Evolutionary conservation across 768 basidiomycete genomes (phyloP), one percentile per base, ranked within the genome.

Genomic region (Tulasnella sp.): DNA sequence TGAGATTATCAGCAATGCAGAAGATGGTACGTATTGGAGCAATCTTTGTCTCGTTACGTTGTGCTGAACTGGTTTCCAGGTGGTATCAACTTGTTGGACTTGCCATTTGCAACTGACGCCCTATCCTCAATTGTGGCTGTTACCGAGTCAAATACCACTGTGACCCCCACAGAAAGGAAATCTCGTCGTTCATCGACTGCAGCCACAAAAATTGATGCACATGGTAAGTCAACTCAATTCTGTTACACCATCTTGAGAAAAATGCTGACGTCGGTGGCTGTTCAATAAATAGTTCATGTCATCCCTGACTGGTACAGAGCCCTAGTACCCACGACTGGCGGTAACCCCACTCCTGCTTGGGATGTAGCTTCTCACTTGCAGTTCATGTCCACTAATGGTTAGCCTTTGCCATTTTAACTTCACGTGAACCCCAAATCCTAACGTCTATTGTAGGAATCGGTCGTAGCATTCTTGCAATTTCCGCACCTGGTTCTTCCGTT

Each of bases 261-360:
- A 6, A 34, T 12, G 19, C 25, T 42, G 25, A 39, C 15, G 39
- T 42, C 33, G 10, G 22, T 45, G 6, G n/a, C n/a, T n/a, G 15
- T 27, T 19, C 10, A 24, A 24, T 29, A n/a, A 22, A 42, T 22
- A 51, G 49, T 42, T 8, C 49, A 51, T 34, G 24, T 51, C 16
- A 42, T 51, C 24, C 33, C 44, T 42, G 40, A 39, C 13, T 51
- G 49, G 49, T 51, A 51, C n/a, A 16, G 25, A 42, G 39, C 12
- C 4, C 37, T 42, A 39, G 49, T 42, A n/a, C 49, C 49, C 24
- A 31, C n/a, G 24, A 51, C 39, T 29, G 49, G 37, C 20, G 49
- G 49, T 27, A 12, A 15, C 3, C 40, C 22, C 5, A 51, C 49
- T 19, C 49, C 49, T 29, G 28, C 29, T 15, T 51, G 49, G 49